Evolutionary conservation across 2,329 filamentous ascomycete genomes (phyloP), one percentile per base, ranked within the genome.

Genomic region (Myriosclerotinia duriaeana): DNA sequence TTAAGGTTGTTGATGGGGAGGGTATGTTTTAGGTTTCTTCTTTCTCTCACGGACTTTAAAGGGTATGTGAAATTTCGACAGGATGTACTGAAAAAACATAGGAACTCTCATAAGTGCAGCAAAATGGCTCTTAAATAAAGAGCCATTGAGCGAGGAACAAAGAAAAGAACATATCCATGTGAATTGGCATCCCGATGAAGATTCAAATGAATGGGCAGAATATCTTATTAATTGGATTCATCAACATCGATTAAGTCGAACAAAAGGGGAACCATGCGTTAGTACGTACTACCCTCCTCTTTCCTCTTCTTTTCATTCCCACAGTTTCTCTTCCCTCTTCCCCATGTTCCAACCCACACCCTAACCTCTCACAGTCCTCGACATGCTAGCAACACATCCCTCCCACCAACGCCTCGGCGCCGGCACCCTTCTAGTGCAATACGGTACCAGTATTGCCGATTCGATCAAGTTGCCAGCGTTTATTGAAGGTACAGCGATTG

Each of bases 341-440:
- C 26, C 30, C 12, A 12, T 5, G 15, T 40, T 30, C 11, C 42
- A 40, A 40, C 36, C 5, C 30, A 22, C 48, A 42, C 12, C 5
- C 53, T 62, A 65, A 61, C 20, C 40, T n/a, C 17, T 11, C n/a
- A 5, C 11, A 50, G 78, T 77, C 36, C 73, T 79, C 2, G 72
- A 78, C 30, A 76, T 76, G 5, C 69, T 77, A 53, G 74, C 76
- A 65, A 78, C 76, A 2, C 70, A 75, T 42, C 78, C 79, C 1
- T 72, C 74, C 1, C 76, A 76, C 53, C 76, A 79, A 54, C 72
- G 74, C 3, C 76, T 76, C 44, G 79, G 79, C 4, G 72, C 76
- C 1, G 78, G 78, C 1, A 74, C 72, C 44, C 71, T 78, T 46
- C 71, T 80, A 38, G 73, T 79, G 40, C 70, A 74, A 30, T 80